Evolutionary conservation across 2,329 filamentous ascomycete species (phyloP).

Genomic region (Aureobasidium zeae): DNA sequence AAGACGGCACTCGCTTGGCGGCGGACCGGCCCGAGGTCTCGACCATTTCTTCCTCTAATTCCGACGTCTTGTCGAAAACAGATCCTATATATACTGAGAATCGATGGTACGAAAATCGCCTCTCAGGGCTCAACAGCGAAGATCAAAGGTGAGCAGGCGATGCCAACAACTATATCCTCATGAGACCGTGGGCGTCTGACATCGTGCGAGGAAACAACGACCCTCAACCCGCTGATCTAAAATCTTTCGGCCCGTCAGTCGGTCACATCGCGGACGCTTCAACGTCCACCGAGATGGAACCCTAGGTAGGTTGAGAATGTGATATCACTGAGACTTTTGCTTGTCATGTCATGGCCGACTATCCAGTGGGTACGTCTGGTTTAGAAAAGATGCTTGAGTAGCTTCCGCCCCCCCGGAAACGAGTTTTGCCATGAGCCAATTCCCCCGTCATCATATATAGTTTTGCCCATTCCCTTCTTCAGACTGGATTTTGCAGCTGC

Average conservation of each 20-base stretch:
- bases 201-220: too few species aligned
- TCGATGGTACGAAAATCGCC: too few species aligned
- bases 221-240: too few species aligned
- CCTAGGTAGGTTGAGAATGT: constrained; percentile 14
- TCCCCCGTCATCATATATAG: constrained; percentile 12
- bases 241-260: constrained; percentile 16
- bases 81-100: too few species aligned
- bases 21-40: too few species aligned
- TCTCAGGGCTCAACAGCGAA: too few species aligned
- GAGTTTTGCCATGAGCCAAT: constrained; percentile 9
- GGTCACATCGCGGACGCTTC: constrained; percentile 15
- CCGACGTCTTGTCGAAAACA: too few species aligned
- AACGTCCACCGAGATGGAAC: constrained; percentile 15
- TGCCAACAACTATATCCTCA: too few species aligned
- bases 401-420: constrained; percentile 10
- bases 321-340: constrained; percentile 12
- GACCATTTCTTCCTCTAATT: too few species aligned
- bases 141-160: too few species aligned
- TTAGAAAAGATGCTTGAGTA: constrained; percentile 7
- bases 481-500: constrained; percentile 2
- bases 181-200: too few species aligned
- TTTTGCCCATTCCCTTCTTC: constrained; percentile 8
- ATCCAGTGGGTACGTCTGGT: constrained; percentile 6
- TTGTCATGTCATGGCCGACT: constrained; percentile 7
- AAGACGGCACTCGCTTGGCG: too few species aligned